phyloP scores from a whole-genome alignment of 805 yeast species.

The Wickerhamiella alocasiicola region DNA sequence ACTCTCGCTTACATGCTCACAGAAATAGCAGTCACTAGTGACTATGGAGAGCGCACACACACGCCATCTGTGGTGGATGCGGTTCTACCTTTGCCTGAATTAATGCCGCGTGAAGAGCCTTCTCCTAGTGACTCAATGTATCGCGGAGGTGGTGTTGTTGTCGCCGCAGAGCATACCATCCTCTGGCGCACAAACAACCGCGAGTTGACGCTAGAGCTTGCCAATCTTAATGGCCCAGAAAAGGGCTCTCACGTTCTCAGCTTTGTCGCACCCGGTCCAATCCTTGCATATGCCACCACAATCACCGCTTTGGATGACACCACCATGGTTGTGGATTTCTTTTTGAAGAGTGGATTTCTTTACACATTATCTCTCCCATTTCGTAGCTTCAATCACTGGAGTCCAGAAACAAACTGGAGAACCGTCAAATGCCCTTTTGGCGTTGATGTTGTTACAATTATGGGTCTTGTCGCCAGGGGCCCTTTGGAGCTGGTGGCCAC shows the following conservation, averaged over 20 bases:
- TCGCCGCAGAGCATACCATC: conserved; percentile 7
- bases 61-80: conserved; percentile 9
- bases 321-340: conserved; percentile 37
- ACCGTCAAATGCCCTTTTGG: conserved; percentile 55
- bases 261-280: conserved; percentile 6
- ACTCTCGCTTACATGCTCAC: conserved; percentile 12
- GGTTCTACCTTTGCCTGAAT: conserved; percentile 9
- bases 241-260: conserved; percentile 9
- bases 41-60: conserved; percentile 9
- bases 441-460: conserved; percentile 46
- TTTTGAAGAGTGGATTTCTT: conserved; percentile 41
- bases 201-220: conserved; percentile 24
- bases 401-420: conserved; percentile 38
- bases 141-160: conserved; percentile 5
- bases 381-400: conserved; percentile 32
- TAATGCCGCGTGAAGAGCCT: conserved; percentile 2
- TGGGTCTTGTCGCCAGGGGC: conserved; percentile 38
- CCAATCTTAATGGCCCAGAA: conserved; percentile 26
- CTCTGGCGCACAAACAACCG: conserved; percentile 10
- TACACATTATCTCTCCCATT: conserved; percentile 37
- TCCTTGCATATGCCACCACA: conserved; percentile 2
- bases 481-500: conserved; percentile 40
- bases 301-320: conserved; percentile 21
- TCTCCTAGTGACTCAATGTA: not conserved
- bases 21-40: conserved; percentile 11